Base-by-base conservation (phyloP, 805 yeast species). In the Sugiyamaella marilandica region DNA sequence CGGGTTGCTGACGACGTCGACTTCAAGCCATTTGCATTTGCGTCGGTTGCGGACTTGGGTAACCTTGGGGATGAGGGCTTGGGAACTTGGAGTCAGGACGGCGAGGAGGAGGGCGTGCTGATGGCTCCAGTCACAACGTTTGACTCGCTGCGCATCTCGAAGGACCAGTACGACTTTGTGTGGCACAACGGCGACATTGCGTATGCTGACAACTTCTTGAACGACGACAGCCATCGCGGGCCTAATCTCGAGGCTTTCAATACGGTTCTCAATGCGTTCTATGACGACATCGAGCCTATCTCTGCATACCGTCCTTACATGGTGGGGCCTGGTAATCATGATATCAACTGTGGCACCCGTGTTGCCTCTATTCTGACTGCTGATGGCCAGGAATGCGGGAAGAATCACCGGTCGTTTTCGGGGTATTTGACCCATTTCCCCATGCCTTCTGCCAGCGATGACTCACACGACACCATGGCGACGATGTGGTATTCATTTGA, bases 401-500 rank as follows among this genome's bases (percentile, higher is more conserved):
- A 39, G 18, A 34, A 44, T 9, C 69, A 65, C 55, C 51, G 59
- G 14, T 66, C 67, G 51, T 66, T 66, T 45, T 56, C 67, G n/a
- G 64, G 61, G 10, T 64, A 59, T 51, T 57, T 51, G 19, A 50
- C 59, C 45, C 67, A 61, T 49, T 66, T 59, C 61, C 55, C 60
- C 45, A 66, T 66, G 70, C 70, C 70, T 11, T 45, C 53, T n/a
- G 43, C 49, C 11, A 24, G 56, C 16, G 52, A 39, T 32, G 66
- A 58, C 45, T 57, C 67, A 21, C 62, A 60, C n/a, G 66, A 63
- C 29, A 54, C 49, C 19, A 34, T 32, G 44, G 52, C 57, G n/a
- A 65, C 64, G 43, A 59, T 66, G 60, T 66, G 69, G 69, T 66
- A 65, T 52, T 66, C 70, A 1, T 66, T 59, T 34, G 67, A 66